Evolutionary conservation across 345 rosid species (phyloP).

Genomic region (Excoecaria cochinchinensis): DNA sequence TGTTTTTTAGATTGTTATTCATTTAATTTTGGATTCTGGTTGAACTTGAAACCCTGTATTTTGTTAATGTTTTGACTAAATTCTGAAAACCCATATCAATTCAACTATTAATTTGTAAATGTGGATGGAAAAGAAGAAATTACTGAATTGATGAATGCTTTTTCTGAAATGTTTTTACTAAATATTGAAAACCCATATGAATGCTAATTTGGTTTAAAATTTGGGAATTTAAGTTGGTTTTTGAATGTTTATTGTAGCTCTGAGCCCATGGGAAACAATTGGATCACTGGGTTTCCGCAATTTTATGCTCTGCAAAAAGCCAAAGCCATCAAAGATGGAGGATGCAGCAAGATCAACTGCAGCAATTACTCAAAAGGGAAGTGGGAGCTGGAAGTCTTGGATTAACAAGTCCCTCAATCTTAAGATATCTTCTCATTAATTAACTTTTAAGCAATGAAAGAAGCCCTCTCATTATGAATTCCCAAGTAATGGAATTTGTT

Average conservation of each 20-base stretch:
- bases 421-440: slow-evolving; percentile 62
- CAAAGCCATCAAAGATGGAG: slow-evolving; percentile 44
- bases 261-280: slow-evolving; percentile 74
- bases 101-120: background rate
- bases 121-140: no score
- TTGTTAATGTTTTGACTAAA: background rate
- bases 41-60: no score
- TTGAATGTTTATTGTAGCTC: slow-evolving; percentile 42
- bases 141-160: no score
- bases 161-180: no score
- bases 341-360: slow-evolving; percentile 32
- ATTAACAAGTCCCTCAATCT: slow-evolving; percentile 79
- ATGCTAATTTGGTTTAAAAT: no score
- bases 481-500: background rate
- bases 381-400: slow-evolving; percentile 90
- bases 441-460: background rate
- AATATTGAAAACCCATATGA: no score
- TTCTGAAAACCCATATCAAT: background rate
- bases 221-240: slow-evolving; percentile 2
- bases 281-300: slow-evolving; percentile 76
- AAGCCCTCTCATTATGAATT: no score
- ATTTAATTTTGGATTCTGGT: background rate
- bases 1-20: background rate
- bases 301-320: slow-evolving; percentile 89
- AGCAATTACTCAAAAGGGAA: slow-evolving; percentile 47